Conservation (phyloP, 2,329 filamentous ascomycete species). For the Neophaeococcomyces aloes region DNA sequence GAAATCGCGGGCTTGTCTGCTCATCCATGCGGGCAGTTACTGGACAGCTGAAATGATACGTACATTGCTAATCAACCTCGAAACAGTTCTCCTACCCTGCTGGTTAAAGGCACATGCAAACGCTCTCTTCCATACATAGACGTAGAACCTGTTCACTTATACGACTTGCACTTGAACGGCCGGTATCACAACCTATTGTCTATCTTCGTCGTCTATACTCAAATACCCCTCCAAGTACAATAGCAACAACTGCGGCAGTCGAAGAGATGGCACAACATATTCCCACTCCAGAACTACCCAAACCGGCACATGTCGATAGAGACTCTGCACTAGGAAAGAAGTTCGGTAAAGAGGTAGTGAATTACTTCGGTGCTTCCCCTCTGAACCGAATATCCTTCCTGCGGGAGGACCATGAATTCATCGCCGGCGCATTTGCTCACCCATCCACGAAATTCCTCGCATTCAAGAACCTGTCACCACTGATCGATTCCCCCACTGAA, state of each 20-base stretch:
- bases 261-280: slow-evolving; percentile 1
- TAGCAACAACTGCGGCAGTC: slow-evolving; percentile 5
- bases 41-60: too few relatives aligned
- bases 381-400: slow-evolving; percentile 42
- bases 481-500: slow-evolving; percentile 49
- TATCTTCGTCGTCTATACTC: too few relatives aligned
- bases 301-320: slow-evolving; percentile 47
- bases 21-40: too few relatives aligned
- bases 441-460: slow-evolving; percentile 55
- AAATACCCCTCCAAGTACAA: slow-evolving; percentile 5
- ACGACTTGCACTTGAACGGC: too few relatives aligned
- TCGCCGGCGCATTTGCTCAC: slow-evolving; percentile 39
- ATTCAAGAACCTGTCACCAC: slow-evolving; percentile 66
- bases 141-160: too few relatives aligned
- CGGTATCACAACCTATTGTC: too few relatives aligned
- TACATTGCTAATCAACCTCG: too few relatives aligned
- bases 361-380: slow-evolving; percentile 43
- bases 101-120: too few relatives aligned
- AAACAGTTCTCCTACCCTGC: too few relatives aligned
- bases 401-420: slow-evolving; percentile 37
- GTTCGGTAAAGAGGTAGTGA: slow-evolving; percentile 41
- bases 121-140: too few relatives aligned
- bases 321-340: slow-evolving; percentile 45
- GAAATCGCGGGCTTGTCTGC: too few relatives aligned
- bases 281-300: slow-evolving; percentile 34